These are phyloP conservation scores for Macadamia tetraphylla DNA, from an alignment of 164 flowering plant genomes.

Conservation along the genomic window DNA sequence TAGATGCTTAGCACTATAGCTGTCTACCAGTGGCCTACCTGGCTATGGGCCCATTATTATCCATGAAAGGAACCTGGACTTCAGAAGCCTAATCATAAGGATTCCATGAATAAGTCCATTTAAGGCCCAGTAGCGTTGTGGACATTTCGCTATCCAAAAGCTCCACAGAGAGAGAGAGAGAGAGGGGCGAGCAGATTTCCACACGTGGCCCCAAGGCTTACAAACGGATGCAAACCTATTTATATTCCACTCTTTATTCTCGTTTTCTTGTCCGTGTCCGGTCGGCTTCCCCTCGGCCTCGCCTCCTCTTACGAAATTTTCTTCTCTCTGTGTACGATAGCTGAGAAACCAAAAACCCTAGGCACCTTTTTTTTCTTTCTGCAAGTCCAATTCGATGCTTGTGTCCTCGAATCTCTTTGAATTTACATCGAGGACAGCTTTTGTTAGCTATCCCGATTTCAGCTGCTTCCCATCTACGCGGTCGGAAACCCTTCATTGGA, in stretches of 20 bases:
- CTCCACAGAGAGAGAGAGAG: not conserved
- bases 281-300: not conserved
- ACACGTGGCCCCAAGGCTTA: constrained; percentile 42
- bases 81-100: too few species aligned
- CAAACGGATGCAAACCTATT: constrained; percentile 92
- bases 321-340: constrained; percentile 1
- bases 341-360: constrained; percentile 16
- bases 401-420: constrained; percentile 1
- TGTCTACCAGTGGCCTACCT: too few species aligned
- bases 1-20: too few species aligned
- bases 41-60: too few species aligned
- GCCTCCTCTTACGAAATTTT: constrained; percentile 8
- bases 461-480: not conserved
- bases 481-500: not conserved
- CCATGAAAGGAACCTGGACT: too few species aligned
- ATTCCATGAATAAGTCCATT: too few species aligned
- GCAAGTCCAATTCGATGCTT: constrained; percentile 4
- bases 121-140: too few species aligned
- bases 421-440: constrained; percentile 2
- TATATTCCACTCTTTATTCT: constrained; percentile 62
- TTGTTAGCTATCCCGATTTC: not conserved
- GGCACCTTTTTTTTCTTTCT: not conserved
- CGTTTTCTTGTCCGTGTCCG: constrained; percentile 32
- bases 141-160: too few species aligned
- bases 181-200: constrained; percentile 19